Conservation (phyloP, 805 yeast genomes). For the Sugiyamaella marilandica region DNA sequence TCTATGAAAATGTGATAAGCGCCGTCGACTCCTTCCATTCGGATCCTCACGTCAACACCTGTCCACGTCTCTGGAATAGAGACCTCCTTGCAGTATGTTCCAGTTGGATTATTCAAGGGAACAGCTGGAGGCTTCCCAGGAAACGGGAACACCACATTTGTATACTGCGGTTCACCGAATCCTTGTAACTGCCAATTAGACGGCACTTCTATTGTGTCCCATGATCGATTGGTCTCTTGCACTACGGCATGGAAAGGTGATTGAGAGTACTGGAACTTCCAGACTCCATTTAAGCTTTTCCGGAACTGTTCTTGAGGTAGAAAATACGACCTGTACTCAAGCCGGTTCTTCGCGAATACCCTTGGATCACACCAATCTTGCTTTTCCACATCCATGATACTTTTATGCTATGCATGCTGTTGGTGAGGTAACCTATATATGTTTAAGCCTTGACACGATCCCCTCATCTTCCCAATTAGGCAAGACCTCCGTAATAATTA, state of each 20-base stretch:
- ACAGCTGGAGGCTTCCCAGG: constrained; percentile 33
- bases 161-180: constrained; percentile 34
- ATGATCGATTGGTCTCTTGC: constrained; percentile 4
- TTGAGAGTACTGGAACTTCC: constrained; percentile 18
- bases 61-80: constrained; percentile 19
- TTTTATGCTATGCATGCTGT: too few species aligned
- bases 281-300: constrained; percentile 18
- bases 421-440: too few species aligned
- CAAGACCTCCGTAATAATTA: too few species aligned
- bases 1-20: constrained; percentile 34
- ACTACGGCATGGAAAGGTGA: constrained; percentile 1
- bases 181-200: constrained; percentile 37
- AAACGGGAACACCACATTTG: constrained; percentile 32
- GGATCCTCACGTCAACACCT: constrained; percentile 23
- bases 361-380: constrained; percentile 1
- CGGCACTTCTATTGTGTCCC: constrained; percentile 29
- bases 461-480: too few species aligned
- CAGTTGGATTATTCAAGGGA: constrained; percentile 33
- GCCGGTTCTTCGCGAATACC: background rate
- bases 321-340: background rate
- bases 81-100: constrained; percentile 30
- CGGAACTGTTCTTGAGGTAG: background rate
- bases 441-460: too few species aligned
- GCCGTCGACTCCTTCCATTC: constrained; percentile 36
- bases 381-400: too few species aligned